phyloP scores from a whole-genome alignment of 768 basidiomycete species.

The Psilocybe sp. region DNA sequence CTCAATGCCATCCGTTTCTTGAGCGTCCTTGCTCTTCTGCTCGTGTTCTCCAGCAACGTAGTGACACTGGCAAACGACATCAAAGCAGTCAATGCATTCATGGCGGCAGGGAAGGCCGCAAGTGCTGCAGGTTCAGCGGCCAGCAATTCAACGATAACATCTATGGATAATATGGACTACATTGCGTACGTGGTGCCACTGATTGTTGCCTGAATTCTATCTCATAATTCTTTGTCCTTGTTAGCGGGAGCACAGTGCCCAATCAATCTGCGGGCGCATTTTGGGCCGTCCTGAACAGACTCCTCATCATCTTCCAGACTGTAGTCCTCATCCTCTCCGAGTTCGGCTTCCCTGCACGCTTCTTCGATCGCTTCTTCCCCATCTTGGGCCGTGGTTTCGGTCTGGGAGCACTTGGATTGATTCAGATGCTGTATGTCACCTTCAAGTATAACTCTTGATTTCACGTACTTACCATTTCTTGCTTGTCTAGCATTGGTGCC shows the following conservation, averaged over 20 bases:
- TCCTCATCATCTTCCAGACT: slow-evolving; percentile 85
- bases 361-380: slow-evolving; percentile 86
- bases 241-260: slow-evolving; percentile 76
- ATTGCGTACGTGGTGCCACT: slow-evolving; percentile 51
- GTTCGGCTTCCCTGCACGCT: slow-evolving; percentile 71
- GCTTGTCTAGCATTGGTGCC: slow-evolving; percentile 53
- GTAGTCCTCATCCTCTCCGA: slow-evolving; percentile 82
- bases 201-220: not conserved
- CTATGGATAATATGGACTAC: slow-evolving; percentile 65
- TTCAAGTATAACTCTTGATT: not conserved
- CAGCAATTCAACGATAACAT: slow-evolving; percentile 24
- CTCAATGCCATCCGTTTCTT: slow-evolving; percentile 78
- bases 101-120: slow-evolving; percentile 33
- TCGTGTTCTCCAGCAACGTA: slow-evolving; percentile 80
- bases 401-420: slow-evolving; percentile 81
- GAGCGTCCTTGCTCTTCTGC: slow-evolving; percentile 74
- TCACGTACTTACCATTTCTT: not conserved
- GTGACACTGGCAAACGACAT: slow-evolving; percentile 72
- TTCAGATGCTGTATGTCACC: slow-evolving; percentile 74
- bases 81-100: slow-evolving; percentile 68
- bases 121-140: slow-evolving; percentile 16
- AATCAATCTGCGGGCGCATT: slow-evolving; percentile 89
- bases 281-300: slow-evolving; percentile 86
- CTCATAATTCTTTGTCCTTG: not conserved
- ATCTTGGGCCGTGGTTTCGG: slow-evolving; percentile 84